A percentile compares a stretch with the other conserved stretches of the same genome.
Evolutionary conservation across 1,284 basidiomycete genomes (phyloP).

Genomic region (Papiliotrema terrestris): DNA sequence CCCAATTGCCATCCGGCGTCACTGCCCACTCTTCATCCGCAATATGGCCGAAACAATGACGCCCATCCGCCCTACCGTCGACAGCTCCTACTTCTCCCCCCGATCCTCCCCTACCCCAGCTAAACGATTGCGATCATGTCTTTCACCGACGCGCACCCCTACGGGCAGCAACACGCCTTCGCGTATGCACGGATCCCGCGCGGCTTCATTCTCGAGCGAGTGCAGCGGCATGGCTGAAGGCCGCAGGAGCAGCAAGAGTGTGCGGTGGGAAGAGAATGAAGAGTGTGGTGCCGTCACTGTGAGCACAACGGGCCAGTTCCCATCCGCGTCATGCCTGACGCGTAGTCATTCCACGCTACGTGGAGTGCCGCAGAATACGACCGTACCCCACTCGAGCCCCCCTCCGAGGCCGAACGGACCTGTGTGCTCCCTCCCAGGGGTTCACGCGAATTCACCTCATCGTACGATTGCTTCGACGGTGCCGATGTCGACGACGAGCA

Average conservation of each 20-base stretch:
- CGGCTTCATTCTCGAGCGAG: not conserved
- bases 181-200: constrained; percentile 17
- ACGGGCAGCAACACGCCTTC: constrained; percentile 4
- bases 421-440: constrained; percentile 48
- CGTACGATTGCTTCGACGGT: constrained; percentile 5
- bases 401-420: constrained; percentile 43
- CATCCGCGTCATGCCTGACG: not conserved
- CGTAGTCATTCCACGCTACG: constrained; percentile 43
- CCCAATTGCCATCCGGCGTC: not conserved
- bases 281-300: constrained; percentile 41
- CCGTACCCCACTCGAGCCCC: constrained; percentile 49
- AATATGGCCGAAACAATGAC: too few species aligned
- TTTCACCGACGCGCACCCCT: constrained; percentile 32
- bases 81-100: constrained; percentile 2
- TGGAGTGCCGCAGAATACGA: constrained; percentile 49
- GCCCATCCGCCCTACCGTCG: not conserved
- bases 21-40: not conserved
- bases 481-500: constrained; percentile 4
- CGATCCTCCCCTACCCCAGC: constrained; percentile 7
- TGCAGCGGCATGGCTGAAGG: constrained; percentile 8
- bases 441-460: constrained; percentile 24
- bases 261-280: constrained; percentile 35
- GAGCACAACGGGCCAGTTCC: constrained; percentile 10
- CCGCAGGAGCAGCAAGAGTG: constrained; percentile 34
- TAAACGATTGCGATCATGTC: constrained; percentile 40